phyloP scores from a whole-genome alignment of 805 yeast species.

The Komagataella pastoris region DNA sequence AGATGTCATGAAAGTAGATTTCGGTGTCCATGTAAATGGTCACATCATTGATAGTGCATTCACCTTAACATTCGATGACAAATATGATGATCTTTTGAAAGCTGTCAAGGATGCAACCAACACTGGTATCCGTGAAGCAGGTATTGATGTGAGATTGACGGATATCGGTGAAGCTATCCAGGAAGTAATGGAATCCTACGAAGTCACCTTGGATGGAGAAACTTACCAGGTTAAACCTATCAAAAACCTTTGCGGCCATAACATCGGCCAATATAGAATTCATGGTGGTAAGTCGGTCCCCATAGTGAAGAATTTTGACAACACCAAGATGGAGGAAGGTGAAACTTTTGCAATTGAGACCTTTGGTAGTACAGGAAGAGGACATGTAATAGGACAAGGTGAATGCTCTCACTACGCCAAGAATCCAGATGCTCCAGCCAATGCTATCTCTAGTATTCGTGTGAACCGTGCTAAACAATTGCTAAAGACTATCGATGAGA shows the following conservation, averaged over 20 bases:
- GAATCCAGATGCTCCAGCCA: conserved; percentile 29
- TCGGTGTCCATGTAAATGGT: conserved; percentile 95
- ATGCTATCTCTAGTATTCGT: conserved; percentile 34
- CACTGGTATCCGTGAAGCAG: conserved; percentile 86
- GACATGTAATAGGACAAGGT: conserved; percentile 75
- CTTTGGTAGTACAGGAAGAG: conserved; percentile 93
- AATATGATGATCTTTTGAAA: conserved; percentile 63
- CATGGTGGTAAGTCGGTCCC: conserved; percentile 97
- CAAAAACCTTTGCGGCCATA: conserved; percentile 90
- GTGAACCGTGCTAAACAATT: conserved; percentile 58
- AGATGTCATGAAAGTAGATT: conserved; percentile 93
- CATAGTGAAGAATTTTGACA: conserved; percentile 84
- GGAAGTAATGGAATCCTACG: conserved; percentile 95
- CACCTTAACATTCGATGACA: conserved; percentile 77
- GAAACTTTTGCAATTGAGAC: conserved; percentile 98
- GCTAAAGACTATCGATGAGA: conserved; percentile 54
- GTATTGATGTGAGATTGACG: conserved; percentile 88
- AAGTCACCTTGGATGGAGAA: conserved; percentile 81
- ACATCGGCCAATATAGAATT: conserved; percentile 68
- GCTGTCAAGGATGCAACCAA: conserved; percentile 92
- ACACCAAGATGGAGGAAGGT: conserved; percentile 98
- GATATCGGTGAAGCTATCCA: conserved; percentile 95
- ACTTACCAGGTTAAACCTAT: conserved; percentile 78
- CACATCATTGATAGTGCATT: conserved; percentile 91
- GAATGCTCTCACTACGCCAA: conserved; percentile 91